phyloP scores from a whole-genome alignment of 306 rosid genomes.

The Oxytropis ochrocephala region DNA sequence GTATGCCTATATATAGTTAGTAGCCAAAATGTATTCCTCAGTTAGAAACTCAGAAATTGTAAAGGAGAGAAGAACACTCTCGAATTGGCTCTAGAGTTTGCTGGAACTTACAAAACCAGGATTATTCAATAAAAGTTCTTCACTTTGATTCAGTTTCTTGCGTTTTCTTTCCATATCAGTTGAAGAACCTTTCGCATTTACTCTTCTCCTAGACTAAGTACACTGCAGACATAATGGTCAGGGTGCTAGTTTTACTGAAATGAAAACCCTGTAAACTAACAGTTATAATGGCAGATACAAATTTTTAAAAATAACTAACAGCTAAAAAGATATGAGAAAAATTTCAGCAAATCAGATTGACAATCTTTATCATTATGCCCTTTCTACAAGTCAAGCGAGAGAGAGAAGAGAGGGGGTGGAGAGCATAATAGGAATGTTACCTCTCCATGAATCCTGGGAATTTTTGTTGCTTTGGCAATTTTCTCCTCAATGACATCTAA shows the following conservation, averaged over 20 bases:
- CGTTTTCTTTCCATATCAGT: no score
- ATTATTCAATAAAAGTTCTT: no score
- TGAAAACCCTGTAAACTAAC: not conserved
- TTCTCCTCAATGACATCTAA: conserved; percentile 70
- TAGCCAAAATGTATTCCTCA: no score
- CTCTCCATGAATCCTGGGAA: conserved; percentile 85
- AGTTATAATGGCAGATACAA: not conserved
- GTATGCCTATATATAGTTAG: no score
- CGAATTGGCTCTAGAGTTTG: no score
- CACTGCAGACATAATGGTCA: not conserved
- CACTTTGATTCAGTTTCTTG: no score
- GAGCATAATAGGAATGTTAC: conserved; percentile 27
- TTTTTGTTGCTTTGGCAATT: conserved; percentile 76
- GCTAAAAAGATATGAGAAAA: not conserved
- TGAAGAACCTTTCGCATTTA: no score
- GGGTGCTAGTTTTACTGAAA: conserved; percentile 4
- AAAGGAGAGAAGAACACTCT: no score
- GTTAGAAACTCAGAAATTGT: no score
- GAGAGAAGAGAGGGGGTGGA: not conserved
- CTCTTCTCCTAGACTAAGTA: not conserved
- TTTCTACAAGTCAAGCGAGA: not conserved
- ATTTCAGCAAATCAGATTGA: not conserved
- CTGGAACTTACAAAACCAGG: no score
- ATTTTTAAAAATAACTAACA: not conserved
- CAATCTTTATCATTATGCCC: not conserved